Percentiles rank a stretch among this genome's conserved stretches.
Conservation (phyloP, 1,139 yeast species). For the Lodderomyces theae region DNA sequence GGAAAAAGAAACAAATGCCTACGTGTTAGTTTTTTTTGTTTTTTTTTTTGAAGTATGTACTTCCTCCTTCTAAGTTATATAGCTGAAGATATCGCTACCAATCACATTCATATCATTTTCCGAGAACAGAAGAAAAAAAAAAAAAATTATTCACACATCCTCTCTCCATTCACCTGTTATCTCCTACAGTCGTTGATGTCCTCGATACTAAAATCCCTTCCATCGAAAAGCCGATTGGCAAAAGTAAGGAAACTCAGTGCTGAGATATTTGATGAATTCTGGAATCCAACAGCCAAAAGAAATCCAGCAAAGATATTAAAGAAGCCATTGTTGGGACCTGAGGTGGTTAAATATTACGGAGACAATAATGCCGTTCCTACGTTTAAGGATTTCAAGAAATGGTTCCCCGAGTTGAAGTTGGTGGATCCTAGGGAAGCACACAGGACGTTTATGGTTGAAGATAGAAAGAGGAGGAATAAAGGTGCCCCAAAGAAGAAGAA, state of each 20-base stretch:
- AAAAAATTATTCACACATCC: conserved; percentile 1
- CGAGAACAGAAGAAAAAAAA: conserved; percentile 1
- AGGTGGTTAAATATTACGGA: conserved; percentile 72
- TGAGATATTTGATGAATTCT: conserved; percentile 31
- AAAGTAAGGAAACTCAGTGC: conserved; percentile 31
- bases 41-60: no score
- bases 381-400: conserved; percentile 54
- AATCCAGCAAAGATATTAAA: conserved; percentile 77
- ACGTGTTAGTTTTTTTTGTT: no score
- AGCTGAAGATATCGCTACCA: no score
- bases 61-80: no score
- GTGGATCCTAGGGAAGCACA: conserved; percentile 74
- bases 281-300: conserved; percentile 67
- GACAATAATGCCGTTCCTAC: conserved; percentile 63
- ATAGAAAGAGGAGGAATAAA: conserved; percentile 82
- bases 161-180: neutral
- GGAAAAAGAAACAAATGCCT: no score
- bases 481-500: conserved; percentile 84
- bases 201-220: conserved; percentile 22
- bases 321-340: conserved; percentile 73
- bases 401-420: conserved; percentile 59
- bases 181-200: no score
- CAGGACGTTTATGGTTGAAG: conserved; percentile 61
- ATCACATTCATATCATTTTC: no score
- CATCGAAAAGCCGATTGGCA: conserved; percentile 27